A percentile compares a stretch with the other conserved stretches of the same genome.
phyloP scores from a whole-genome alignment of 768 basidiomycete genomes.

The Galerina marginata region DNA sequence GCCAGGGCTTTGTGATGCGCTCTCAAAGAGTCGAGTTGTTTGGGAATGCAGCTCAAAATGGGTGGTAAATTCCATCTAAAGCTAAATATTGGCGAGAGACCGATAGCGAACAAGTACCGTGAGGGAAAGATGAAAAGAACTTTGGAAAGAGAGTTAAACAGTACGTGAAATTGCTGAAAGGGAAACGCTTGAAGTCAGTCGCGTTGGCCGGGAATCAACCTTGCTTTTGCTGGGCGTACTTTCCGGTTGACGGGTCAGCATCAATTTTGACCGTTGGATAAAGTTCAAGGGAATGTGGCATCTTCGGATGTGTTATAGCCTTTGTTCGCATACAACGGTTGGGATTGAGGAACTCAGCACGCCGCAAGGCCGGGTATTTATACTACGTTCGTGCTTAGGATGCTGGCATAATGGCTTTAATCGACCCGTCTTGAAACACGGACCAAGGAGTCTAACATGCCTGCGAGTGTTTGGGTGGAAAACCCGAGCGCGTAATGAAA shows the following conservation, averaged over 20 bases:
- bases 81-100: conserved; percentile 84
- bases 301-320: conserved; percentile 72
- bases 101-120: conserved; percentile 86
- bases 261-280: conserved; percentile 67
- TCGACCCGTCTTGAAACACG: conserved; percentile 85
- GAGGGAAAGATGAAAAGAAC: conserved; percentile 85
- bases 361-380: conserved; percentile 56
- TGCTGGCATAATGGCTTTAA: conserved; percentile 82
- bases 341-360: conserved; percentile 70
- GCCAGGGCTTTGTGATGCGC: conserved; percentile 69
- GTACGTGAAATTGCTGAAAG: conserved; percentile 84
- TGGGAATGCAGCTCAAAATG: conserved; percentile 86
- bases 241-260: conserved; percentile 66
- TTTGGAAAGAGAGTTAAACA: conserved; percentile 83
- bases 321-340: conserved; percentile 54
- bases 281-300: conserved; percentile 66
- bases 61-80: conserved; percentile 87
- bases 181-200: conserved; percentile 80
- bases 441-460: conserved; percentile 89
- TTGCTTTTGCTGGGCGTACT: conserved; percentile 58
- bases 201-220: conserved; percentile 58
- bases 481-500: conserved; percentile 72
- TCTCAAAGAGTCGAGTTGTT: conserved; percentile 85
- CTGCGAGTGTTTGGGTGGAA: conserved; percentile 37
- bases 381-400: conserved; percentile 67